These are phyloP conservation scores for Epichloe gansuensis DNA, from an alignment of 2,329 filamentous ascomycete genomes.

Conservation along the genomic window DNA sequence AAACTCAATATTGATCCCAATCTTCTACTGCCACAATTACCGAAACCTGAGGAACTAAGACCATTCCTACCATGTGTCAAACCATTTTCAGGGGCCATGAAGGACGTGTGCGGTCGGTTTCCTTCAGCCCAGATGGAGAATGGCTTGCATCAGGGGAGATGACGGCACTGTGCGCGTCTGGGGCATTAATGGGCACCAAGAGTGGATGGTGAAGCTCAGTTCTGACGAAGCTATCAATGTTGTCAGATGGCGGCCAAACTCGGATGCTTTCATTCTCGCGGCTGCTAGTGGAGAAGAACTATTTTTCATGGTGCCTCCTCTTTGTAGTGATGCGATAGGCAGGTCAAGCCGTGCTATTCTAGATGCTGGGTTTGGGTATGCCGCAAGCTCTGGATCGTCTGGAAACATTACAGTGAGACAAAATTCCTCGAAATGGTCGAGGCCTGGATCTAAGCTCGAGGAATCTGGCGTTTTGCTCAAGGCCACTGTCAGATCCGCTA, in stretches of 20 bases:
- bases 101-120: conserved; percentile 72
- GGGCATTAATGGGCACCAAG: conserved; percentile 79
- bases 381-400: conserved; percentile 48
- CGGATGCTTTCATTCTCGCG: conserved; percentile 68
- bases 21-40: conserved; percentile 83
- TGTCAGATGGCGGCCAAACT: conserved; percentile 80
- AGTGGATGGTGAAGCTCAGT: conserved; percentile 73
- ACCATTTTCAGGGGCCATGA: conserved; percentile 81
- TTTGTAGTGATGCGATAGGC: conserved; percentile 63
- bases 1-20: conserved; percentile 94
- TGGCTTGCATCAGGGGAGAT: conserved; percentile 89
- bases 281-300: conserved; percentile 76
- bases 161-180: conserved; percentile 88
- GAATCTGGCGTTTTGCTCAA: conserved; percentile 70
- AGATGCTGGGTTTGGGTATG: conserved; percentile 87
- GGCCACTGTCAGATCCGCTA: conserved; percentile 63
- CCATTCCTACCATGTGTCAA: conserved; percentile 84
- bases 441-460: conserved; percentile 62
- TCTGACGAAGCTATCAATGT: conserved; percentile 70
- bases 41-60: conserved; percentile 82
- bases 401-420: conserved; percentile 54
- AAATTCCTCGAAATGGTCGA: conserved; percentile 68
- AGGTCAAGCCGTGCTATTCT: conserved; percentile 63
- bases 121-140: conserved; percentile 73
- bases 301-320: conserved; percentile 68